Conservation (phyloP, 1,284 basidiomycete genomes). For the Microbotryum silenes-acaulis region DNA sequence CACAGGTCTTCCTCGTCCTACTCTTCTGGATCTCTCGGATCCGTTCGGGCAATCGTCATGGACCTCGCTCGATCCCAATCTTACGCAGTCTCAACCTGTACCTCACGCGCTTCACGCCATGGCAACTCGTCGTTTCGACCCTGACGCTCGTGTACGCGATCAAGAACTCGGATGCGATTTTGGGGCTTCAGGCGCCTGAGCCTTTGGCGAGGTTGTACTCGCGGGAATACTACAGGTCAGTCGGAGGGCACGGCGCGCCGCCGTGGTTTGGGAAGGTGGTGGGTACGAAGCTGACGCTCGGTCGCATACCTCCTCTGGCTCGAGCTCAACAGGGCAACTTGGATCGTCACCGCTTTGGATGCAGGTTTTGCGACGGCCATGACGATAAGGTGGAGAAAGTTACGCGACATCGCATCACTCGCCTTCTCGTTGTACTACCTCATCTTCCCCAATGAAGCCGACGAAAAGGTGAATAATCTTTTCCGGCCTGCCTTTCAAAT, state of each 20-base stretch:
- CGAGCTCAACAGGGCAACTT: constrained; percentile 69
- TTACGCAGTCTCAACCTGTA: constrained; percentile 53
- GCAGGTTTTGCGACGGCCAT: constrained; percentile 95
- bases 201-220: constrained; percentile 65
- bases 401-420: constrained; percentile 75
- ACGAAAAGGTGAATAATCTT: constrained; percentile 66
- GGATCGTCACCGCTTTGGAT: constrained; percentile 87
- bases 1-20: constrained; percentile 72
- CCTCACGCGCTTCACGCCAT: constrained; percentile 76
- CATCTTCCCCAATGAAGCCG: constrained; percentile 84
- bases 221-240: constrained; percentile 47
- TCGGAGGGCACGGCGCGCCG: neutral
- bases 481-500: neutral
- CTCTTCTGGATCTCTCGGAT: constrained; percentile 84
- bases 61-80: constrained; percentile 53
- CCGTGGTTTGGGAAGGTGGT: too few relatives aligned
- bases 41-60: constrained; percentile 56
- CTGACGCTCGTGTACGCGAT: constrained; percentile 77
- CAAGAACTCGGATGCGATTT: constrained; percentile 75
- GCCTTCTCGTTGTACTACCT: constrained; percentile 65
- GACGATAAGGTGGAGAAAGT: constrained; percentile 84
- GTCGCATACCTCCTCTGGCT: neutral
- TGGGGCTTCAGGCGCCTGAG: constrained; percentile 64
- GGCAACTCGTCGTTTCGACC: constrained; percentile 82
- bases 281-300: neutral